Evolutionary conservation across 1,139 yeast genomes (phyloP), one percentile per base, ranked within the genome.

Genomic region (Protomyces macrosporus): DNA sequence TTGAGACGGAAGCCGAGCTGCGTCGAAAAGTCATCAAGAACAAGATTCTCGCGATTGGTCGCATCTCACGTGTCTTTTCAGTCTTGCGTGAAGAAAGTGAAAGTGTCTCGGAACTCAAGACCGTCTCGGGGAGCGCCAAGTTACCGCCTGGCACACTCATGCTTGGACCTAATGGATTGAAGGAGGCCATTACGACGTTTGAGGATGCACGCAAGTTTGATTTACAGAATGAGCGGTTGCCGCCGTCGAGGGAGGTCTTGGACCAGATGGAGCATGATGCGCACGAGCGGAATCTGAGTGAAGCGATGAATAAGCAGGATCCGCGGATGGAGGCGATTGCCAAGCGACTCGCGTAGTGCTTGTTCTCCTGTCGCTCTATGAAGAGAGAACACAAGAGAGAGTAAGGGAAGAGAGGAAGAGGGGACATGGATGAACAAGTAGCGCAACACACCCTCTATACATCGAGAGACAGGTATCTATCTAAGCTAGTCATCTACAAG

Each of bases 11-110:
- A 23, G 40, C 34, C 10, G 75, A 72, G 33, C 83, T 79, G 7
- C 79, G 83, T 68, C 79, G 82, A 65, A 81, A 81, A 62, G 88
- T 90, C 0, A 79, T 90, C 68, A 84, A 96, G 71, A 90, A 89
- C 76, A 93, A 93, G 78, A 88, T 93, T 65, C 78, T 93, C 71
- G 98, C 98, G 32, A 93, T 93, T 76, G 98, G 98, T 39, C 82
- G 96, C 68, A 88, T 93, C 67, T 88, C 97, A 32, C 82, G 98
- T 67, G 90, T 93, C 97, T 93, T 88, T 76, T 88, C 86, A 70
- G 87, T 91, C 6, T 79, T 93, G 70, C 82, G 98, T 70, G 90
- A 90, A 72, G 97, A 93, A 73, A 84, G 93, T 58, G 98, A 90
- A 74, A 86, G 85, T 69, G 96, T 93, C 55, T 86, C 87, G 65